Percentiles rank a stretch among this genome's conserved stretches.
Evolutionary conservation across 257 asterid species (phyloP).

Genomic region (Misopates orontium): DNA sequence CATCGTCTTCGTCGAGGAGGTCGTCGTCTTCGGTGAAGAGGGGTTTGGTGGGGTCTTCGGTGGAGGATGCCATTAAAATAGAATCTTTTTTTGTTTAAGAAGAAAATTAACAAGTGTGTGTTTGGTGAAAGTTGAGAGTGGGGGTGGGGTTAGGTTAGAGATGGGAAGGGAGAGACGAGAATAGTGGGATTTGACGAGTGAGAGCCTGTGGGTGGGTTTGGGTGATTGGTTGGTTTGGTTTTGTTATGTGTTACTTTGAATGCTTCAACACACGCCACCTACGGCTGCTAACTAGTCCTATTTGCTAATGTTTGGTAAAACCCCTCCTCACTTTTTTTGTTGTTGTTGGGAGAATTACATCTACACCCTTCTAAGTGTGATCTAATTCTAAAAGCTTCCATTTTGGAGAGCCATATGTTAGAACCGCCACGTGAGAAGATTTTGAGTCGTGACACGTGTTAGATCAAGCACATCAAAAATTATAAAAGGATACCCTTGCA

Average conservation of each 20-base stretch:
- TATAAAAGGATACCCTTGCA: no score
- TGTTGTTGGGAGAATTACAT: no score
- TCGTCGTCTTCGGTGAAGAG: constrained; percentile 50
- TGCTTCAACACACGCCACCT: constrained; percentile 34
- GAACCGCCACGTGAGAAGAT: no score
- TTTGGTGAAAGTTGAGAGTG: neutral
- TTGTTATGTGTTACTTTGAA: constrained; percentile 15
- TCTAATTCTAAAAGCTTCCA: no score
- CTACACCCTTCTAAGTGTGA: no score
- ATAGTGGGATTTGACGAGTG: no score
- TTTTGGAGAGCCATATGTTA: no score
- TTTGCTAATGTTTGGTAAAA: constrained; percentile 11
- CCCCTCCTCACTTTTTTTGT: neutral
- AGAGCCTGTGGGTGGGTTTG: constrained; percentile 1
- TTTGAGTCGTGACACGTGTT: no score
- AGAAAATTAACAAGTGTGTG: no score
- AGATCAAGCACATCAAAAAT: no score
- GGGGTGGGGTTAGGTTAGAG: constrained; percentile 20
- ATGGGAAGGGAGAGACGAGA: constrained; percentile 9
- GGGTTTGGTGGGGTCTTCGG: constrained; percentile 30
- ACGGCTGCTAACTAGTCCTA: constrained; percentile 11
- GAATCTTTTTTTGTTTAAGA: neutral
- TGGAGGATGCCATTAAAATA: constrained; percentile 35
- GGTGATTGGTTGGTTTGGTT: constrained; percentile 22
- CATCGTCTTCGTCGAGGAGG: constrained; percentile 62